Evolutionary conservation across 345 rosid species (phyloP).

Genomic region (Citrus maxima): DNA sequence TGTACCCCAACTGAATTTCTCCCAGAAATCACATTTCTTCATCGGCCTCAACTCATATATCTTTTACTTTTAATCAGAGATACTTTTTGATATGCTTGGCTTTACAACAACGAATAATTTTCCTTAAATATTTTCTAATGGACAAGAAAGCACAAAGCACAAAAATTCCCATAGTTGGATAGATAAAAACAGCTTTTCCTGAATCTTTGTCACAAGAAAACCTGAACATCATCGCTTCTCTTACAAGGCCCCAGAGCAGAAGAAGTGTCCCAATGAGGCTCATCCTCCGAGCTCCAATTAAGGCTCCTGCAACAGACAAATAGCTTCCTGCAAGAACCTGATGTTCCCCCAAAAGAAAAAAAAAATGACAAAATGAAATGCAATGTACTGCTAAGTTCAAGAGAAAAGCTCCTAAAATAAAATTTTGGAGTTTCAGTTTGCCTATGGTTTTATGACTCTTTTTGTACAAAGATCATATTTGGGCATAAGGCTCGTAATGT

Average conservation of each 20-base stretch:
- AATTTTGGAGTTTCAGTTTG: too few species aligned
- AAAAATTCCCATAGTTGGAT: conserved; percentile 43
- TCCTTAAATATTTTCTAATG: conserved; percentile 58
- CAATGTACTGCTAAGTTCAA: not conserved
- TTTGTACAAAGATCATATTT: too few species aligned
- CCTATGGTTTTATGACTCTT: too few species aligned
- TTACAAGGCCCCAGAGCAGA: too few species aligned
- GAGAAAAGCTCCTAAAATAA: not conserved
- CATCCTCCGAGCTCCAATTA: too few species aligned
- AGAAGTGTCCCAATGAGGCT: too few species aligned
- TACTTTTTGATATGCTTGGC: not conserved
- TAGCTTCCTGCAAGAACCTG: conserved; percentile 83
- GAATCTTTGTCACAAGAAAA: conserved; percentile 14
- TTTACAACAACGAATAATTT: conserved; percentile 39
- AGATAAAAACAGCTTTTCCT: conserved; percentile 25
- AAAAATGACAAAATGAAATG: not conserved
- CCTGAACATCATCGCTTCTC: conserved; percentile 19
- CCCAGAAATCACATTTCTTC: not conserved
- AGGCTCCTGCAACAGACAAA: too few species aligned
- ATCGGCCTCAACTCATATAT: not conserved
- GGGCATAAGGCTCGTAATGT: too few species aligned
- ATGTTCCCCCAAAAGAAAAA: not conserved
- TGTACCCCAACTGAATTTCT: not conserved
- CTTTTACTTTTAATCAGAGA: not conserved
- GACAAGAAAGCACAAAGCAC: conserved; percentile 57